These are phyloP conservation scores for Vigna hirtella DNA, from an alignment of 306 rosid species.

Conservation along the genomic window DNA sequence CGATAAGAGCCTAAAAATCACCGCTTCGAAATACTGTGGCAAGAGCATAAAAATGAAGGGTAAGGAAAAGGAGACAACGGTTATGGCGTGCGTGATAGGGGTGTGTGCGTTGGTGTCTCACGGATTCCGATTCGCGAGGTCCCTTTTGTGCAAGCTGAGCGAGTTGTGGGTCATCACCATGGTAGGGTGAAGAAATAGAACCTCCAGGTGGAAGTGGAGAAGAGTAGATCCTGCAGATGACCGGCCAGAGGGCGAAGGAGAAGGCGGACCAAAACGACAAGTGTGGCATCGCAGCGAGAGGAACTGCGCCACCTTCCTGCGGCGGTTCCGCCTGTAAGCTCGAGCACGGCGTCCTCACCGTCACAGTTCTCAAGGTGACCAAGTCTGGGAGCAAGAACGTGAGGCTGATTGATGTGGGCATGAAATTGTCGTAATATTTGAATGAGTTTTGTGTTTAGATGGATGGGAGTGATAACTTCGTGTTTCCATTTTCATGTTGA, in stretches of 20 bases:
- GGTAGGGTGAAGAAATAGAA: slow-evolving; percentile 52
- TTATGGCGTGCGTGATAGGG: slow-evolving; percentile 52
- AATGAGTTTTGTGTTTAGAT: too few relatives aligned
- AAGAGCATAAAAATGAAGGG: slow-evolving; percentile 28
- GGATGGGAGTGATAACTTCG: too few relatives aligned
- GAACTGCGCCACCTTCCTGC: slow-evolving; percentile 41
- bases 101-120: slow-evolving; percentile 53
- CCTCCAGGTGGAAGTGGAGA: slow-evolving; percentile 54
- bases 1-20: too few relatives aligned
- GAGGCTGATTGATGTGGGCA: too few relatives aligned
- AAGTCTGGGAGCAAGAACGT: too few relatives aligned
- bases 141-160: slow-evolving; percentile 40
- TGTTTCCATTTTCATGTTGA: too few relatives aligned
- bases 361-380: too few relatives aligned
- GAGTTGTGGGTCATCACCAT: neutral
- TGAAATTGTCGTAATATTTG: too few relatives aligned
- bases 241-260: slow-evolving; percentile 50
- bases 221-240: slow-evolving; percentile 46
- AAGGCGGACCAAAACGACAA: slow-evolving; percentile 11
- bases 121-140: slow-evolving; percentile 44
- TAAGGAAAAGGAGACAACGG: slow-evolving; percentile 44
- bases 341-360: too few relatives aligned
- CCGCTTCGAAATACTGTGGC: too few relatives aligned
- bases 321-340: slow-evolving; percentile 36
- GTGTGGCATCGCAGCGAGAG: slow-evolving; percentile 50